Base-by-base conservation (phyloP, 805 yeast genomes). In the Ascoidea tarda region DNA sequence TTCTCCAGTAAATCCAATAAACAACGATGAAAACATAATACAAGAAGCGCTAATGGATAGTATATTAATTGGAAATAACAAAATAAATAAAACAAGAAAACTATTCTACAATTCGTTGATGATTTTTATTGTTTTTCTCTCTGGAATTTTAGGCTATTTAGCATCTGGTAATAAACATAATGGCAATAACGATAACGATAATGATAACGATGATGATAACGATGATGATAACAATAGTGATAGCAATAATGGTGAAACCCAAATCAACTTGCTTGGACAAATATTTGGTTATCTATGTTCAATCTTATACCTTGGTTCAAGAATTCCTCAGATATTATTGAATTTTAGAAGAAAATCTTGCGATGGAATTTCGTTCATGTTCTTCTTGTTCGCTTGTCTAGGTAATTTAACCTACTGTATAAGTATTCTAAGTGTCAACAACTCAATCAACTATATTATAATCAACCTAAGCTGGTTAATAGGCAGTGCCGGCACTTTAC, bases 361-460 rank as follows among this genome's bases (percentile, higher is more conserved):
- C 64, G 98, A 93, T 56, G 98, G 98, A 31, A 86, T 91, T 50
- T 87, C 96, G 8, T 87, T 93, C 62, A 74, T 91, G 74, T 91
- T 93, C 68, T 91, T 91, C 69, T 69, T 93, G 28, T 91, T 93
- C 73, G 98, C 99, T 21, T 89, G 96, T 65, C 70, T 91, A 53
- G 99, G 99, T 49, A 93, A 91, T 65, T 71, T 87, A 62, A 87
- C 96, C 0, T 93, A 89, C 60, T 96, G 93, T 46, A 76, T 87
- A 12, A 84, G 95, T 8, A 91, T 91, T 51, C 70, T 91, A 50
- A 78, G 85, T 48, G 82, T 86, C 47, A 87, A 88, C 58, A 71
- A 82, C 49, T 82, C 87, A 52, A 71, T 74, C 61, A 73, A 79
- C 56, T 91, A 88, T 59, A 63, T 91, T 38, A 63, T 85, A 58